These are phyloP conservation scores for Sclerotinia trifoliorum DNA, from an alignment of 2,329 filamentous ascomycete genomes.

Conservation along the genomic window DNA sequence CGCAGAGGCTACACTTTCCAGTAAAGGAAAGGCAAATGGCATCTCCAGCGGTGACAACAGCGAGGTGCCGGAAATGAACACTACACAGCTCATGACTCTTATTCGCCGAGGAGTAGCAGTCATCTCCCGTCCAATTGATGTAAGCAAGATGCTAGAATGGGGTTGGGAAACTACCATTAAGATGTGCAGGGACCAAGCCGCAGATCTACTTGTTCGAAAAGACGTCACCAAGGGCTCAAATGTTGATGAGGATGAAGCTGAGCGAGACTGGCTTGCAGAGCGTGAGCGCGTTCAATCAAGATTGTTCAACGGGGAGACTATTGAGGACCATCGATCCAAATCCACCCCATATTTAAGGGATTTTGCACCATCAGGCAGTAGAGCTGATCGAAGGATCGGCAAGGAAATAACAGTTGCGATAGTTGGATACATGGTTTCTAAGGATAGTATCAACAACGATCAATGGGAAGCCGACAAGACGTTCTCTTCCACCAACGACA, in stretches of 20 bases:
- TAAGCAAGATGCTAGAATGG: conserved; percentile 57
- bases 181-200: conserved; percentile 53
- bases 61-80: conserved; percentile 52
- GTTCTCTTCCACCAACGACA: conserved; percentile 53
- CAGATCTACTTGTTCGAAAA: conserved; percentile 44
- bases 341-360: conserved; percentile 43
- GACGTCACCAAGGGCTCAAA: conserved; percentile 37
- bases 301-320: conserved; percentile 56
- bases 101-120: conserved; percentile 55
- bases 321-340: conserved; percentile 39
- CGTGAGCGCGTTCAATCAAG: conserved; percentile 57
- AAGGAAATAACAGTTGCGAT: conserved; percentile 59
- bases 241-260: conserved; percentile 46
- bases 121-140: conserved; percentile 51
- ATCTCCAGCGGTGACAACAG: conserved; percentile 39
- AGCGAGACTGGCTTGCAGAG: conserved; percentile 54
- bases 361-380: conserved; percentile 37
- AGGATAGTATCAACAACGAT: conserved; percentile 52
- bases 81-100: conserved; percentile 52
- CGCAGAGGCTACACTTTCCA: conserved; percentile 38
- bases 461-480: conserved; percentile 59
- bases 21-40: conserved; percentile 37
- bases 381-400: conserved; percentile 49
- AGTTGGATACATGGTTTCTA: conserved; percentile 54
- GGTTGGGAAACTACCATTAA: conserved; percentile 53